phyloP scores from a whole-genome alignment of 192 early-diverging fungal species.

The Backusella mclennaniae region DNA sequence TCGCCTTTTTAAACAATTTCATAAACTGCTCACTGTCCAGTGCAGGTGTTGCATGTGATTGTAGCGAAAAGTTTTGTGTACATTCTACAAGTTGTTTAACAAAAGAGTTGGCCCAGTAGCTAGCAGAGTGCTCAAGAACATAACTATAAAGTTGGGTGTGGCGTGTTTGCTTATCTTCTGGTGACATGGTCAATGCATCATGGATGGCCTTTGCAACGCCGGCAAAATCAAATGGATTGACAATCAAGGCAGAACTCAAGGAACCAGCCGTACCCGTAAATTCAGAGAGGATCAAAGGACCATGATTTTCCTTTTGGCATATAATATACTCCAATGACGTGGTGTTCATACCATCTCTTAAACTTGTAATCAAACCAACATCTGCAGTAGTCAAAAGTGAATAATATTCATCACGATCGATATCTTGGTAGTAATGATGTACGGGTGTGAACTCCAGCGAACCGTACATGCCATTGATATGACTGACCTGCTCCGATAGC shows the following conservation, averaged over 20 bases:
- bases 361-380: constrained; percentile 86
- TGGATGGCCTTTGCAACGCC: constrained; percentile 80
- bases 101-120: constrained; percentile 85
- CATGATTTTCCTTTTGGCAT: constrained; percentile 82
- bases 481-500: constrained; percentile 84
- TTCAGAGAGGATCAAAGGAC: constrained; percentile 90
- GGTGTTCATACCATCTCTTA: constrained; percentile 99
- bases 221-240: constrained; percentile 87
- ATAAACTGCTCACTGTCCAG: constrained; percentile 37
- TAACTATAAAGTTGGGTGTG: constrained; percentile 69
- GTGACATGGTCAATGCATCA: constrained; percentile 62
- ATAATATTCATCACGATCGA: constrained; percentile 97
- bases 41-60: constrained; percentile 45
- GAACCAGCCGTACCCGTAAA: constrained; percentile 94
- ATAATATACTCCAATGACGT: constrained; percentile 93
- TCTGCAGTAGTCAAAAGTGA: constrained; percentile 94
- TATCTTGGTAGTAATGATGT: constrained; percentile 88
- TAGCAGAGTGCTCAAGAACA: constrained; percentile 79
- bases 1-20: constrained; percentile 53
- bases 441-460: constrained; percentile 94
- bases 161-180: constrained; percentile 61
- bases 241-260: constrained; percentile 73
- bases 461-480: constrained; percentile 93
- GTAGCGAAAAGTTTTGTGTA: constrained; percentile 36
- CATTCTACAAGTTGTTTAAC: constrained; percentile 69